Base-by-base conservation (phyloP, 331 rosid species). In the Cydonia oblonga region DNA sequence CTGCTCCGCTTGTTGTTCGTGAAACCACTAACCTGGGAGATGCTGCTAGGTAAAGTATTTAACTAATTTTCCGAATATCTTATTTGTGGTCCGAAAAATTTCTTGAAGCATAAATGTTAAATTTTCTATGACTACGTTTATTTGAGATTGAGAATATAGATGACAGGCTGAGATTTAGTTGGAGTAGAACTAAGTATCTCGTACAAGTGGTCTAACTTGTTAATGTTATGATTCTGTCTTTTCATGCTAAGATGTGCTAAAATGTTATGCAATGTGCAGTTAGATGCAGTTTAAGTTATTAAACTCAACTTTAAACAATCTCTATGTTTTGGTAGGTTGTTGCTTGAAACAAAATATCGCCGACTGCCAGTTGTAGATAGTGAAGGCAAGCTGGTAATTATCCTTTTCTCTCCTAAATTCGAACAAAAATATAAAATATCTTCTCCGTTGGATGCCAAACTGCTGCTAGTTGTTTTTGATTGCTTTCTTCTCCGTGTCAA, bases 271-370 rank as follows among this genome's bases (percentile, higher is more conserved):
- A 26, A 59, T 14, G 19, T 59, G 32, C 35, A 24, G 30, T 58
- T 58, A 3, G 32, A 24, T 32, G 15, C n/a, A 15, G 54, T 22
- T 15, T 22, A 33, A 22, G 6, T 29, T 30, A 4, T 10, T 16
- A 57, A 33, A 38, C 26, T 28, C 23, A 42, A 26, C 53, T 68
- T 73, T 62, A 84, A 79, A 44, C 23, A 2, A 29, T 19, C 40
- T 74, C 57, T 53, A 68, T 79, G 22, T 58, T 69, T 28, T 77
- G 52, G 32, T 61, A 91, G 98, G 90, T 79, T 93, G 85, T 76
- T 93, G 85, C 97, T 93, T 29, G 97, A 86, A 82, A 93, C 98
- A 29, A 93, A 87, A 75, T 93, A 84, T 74, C 97, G 95, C 25
- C 86, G 97, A 58, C 78, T 93, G 62, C 98, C 98, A 44, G 96